Evolutionary conservation across 805 yeast species (phyloP).

Genomic region (Kuraishia hungarica): DNA sequence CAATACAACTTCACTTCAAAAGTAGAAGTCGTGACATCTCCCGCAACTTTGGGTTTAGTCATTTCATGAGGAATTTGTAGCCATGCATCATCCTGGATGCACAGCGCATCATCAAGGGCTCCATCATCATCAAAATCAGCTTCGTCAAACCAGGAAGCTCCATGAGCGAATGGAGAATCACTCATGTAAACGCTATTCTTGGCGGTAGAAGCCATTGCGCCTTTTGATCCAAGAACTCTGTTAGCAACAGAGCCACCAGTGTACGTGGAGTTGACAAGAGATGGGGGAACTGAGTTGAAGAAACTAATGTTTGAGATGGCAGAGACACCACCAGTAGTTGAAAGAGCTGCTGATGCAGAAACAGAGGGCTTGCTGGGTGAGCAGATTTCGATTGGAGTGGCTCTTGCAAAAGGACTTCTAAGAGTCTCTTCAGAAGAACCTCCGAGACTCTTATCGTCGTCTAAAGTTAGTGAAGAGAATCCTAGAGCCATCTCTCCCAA

Average conservation of each 20-base stretch:
- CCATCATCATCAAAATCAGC: neutral
- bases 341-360: neutral
- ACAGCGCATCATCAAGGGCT: neutral
- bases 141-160: slow-evolving; percentile 2
- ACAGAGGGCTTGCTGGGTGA: neutral
- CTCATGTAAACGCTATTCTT: neutral
- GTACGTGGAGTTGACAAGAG: slow-evolving; percentile 5
- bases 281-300: slow-evolving; percentile 6
- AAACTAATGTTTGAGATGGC: neutral
- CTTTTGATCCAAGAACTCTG: neutral
- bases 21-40: neutral
- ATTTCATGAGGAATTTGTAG: neutral
- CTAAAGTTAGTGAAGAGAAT: neutral
- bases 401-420: slow-evolving; percentile 5
- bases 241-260: neutral
- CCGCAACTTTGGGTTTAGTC: neutral
- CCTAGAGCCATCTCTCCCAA: neutral
- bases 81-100: neutral
- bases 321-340: neutral
- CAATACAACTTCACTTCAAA: neutral
- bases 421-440: slow-evolving; percentile 7
- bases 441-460: neutral
- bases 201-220: neutral
- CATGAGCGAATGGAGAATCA: neutral
- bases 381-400: neutral